Evolutionary conservation across 2,329 filamentous ascomycete species (phyloP), one percentile per base, ranked within the genome.

Genomic region (Nemania sp.): DNA sequence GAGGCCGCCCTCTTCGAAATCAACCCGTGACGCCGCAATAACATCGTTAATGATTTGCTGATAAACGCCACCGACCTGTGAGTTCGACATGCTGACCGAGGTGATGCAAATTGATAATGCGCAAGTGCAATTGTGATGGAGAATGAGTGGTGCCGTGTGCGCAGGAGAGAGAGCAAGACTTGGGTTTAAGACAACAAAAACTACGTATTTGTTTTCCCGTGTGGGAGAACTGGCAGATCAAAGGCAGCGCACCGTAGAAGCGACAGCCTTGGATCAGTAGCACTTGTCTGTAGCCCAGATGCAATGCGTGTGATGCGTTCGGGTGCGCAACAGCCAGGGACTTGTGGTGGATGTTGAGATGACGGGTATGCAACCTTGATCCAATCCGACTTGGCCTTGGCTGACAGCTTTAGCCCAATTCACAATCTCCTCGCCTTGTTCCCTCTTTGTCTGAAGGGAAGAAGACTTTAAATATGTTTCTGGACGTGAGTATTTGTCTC

Each of bases 1-100:
- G 67, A 98, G 90, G 71, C 95, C 95, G 69, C 90, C 92, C 79
- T 99, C 95, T 77, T 99, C 95, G 75, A 99, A 98, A 78, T 98
- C 95, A 73, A 94, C 90, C 73, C 91, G 86, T 72, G 94, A 97
- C 68, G 90, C 90, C 70, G 94, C 89, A 77, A 98, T 91, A 74
- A 99, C 92, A 79, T 95, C 91, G 65, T 89, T 82, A 73, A 90
- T 90, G 76, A 90, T 88, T 71, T 83, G 80, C 77, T 88, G 82
- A 77, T 97, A 99, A 72, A 98, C 89, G 68, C 80, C 79, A 72
- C 95, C 95, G 80, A 87, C 84, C 15, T 78, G 77, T 48, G 75
- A 71, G 75, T 87, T 87, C 60, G 84, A 87, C 84, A 87, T 87
- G 60, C 65, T 80, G 74, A 57, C 40, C 25, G 34, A 35, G 20